Evolutionary conservation across 495 filamentous ascomycete species (phyloP).

Genomic region (Daldinia decipiens): DNA sequence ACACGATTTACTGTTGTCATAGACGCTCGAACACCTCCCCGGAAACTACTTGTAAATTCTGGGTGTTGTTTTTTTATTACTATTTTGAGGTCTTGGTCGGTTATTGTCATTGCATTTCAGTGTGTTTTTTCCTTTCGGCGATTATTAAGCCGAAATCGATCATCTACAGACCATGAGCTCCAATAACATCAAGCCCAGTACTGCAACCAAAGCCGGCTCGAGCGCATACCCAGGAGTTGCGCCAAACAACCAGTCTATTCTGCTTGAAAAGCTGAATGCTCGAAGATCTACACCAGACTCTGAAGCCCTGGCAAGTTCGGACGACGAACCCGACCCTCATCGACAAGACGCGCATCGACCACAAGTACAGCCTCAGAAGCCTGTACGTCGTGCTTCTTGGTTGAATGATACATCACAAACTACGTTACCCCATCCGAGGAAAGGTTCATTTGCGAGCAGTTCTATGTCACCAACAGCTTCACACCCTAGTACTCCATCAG

Average conservation of each 20-base stretch:
- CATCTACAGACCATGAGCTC: conserved; percentile 58
- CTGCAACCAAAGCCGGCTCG: conserved; percentile 55
- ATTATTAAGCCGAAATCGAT: conserved; percentile 26
- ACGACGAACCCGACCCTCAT: conserved; percentile 79
- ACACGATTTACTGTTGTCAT: conserved; percentile 21
- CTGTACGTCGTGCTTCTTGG: conserved; percentile 69
- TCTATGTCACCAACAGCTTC: conserved; percentile 80
- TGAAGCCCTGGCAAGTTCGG: conserved; percentile 90
- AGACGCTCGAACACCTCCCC: conserved; percentile 12
- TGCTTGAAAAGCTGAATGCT: conserved; percentile 79
- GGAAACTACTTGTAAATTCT: conserved; percentile 18
- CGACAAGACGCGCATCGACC: conserved; percentile 59
- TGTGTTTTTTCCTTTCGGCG: conserved; percentile 16
- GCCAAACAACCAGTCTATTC: conserved; percentile 66
- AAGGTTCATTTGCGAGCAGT: conserved; percentile 69
- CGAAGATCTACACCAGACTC: conserved; percentile 87
- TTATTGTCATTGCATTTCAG: conserved; percentile 7
- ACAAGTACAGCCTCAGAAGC: conserved; percentile 58
- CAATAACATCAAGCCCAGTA: conserved; percentile 53
- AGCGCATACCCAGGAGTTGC: conserved; percentile 50
- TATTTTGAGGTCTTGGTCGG: conserved; percentile 21
- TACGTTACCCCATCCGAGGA: conserved; percentile 56
- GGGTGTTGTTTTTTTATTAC: conserved; percentile 18
- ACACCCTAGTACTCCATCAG: conserved; percentile 77
- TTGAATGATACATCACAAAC: conserved; percentile 66